These are phyloP conservation scores for Botrytis tulipae DNA, from an alignment of 2,329 filamentous ascomycete genomes.

Conservation along the genomic window DNA sequence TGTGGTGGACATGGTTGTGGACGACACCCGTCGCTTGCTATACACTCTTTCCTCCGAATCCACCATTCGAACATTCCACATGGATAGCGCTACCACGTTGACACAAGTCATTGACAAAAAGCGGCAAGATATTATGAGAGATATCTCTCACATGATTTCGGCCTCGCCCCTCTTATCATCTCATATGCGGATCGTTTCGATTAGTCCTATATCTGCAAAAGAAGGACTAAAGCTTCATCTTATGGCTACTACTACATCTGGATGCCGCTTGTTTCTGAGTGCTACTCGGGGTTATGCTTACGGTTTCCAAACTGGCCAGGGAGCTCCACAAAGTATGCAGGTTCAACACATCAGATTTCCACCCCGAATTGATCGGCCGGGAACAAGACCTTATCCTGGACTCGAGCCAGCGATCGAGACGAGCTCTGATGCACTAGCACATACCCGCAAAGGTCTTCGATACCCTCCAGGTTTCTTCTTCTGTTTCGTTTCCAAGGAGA, in stretches of 20 bases:
- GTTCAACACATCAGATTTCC: constrained; percentile 97
- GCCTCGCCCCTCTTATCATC: constrained; percentile 69
- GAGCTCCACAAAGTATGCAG: constrained; percentile 88
- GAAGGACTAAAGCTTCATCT: constrained; percentile 84
- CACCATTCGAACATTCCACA: constrained; percentile 87
- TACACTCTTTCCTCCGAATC: constrained; percentile 89
- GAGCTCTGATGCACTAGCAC: constrained; percentile 49
- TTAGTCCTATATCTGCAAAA: constrained; percentile 76
- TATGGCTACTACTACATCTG: constrained; percentile 85
- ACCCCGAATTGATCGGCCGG: constrained; percentile 48
- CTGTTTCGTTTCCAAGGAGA: constrained; percentile 70
- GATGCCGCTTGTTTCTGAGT: constrained; percentile 88
- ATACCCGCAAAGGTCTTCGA: constrained; percentile 53
- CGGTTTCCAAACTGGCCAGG: constrained; percentile 57
- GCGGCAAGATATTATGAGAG: constrained; percentile 58
- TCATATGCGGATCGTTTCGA: constrained; percentile 72
- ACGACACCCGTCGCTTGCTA: constrained; percentile 82
- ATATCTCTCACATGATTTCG: constrained; percentile 84
- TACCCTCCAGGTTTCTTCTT: constrained; percentile 91
- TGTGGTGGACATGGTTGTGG: constrained; percentile 77
- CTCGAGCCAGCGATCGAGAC: constrained; percentile 33
- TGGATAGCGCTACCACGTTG: constrained; percentile 64
- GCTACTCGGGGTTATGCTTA: constrained; percentile 73
- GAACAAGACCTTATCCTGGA: constrained; percentile 30
- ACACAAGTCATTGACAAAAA: constrained; percentile 63